These are phyloP conservation scores for Logfia minima DNA, from an alignment of 129 eudicot genomes.

Conservation along the genomic window DNA sequence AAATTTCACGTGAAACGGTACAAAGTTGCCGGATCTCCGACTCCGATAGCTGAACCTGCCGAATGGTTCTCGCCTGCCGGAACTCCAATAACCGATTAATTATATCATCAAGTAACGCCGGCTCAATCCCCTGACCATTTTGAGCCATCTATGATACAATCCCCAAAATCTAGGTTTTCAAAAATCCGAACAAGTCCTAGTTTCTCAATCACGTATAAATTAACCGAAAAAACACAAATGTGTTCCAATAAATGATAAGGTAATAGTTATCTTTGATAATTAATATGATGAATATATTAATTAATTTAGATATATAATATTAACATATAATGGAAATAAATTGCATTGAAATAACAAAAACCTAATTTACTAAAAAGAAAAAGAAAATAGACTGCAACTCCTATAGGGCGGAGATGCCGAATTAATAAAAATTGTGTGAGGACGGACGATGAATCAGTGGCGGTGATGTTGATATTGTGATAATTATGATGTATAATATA, in stretches of 20 bases:
- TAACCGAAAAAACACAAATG: background rate
- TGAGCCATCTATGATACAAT: conserved; percentile 31
- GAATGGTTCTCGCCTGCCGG: conserved; percentile 53
- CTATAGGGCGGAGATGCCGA: conserved; percentile 44
- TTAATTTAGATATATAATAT: no score
- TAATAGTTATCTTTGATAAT: background rate
- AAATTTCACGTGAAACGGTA: conserved; percentile 50
- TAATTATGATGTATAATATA: conserved; percentile 1
- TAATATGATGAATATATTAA: background rate
- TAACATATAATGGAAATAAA: background rate
- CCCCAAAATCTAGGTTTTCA: conserved; percentile 28
- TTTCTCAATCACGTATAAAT: background rate
- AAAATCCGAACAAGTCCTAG: conserved; percentile 26
- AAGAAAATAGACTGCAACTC: conserved; percentile 20
- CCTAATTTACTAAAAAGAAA: background rate
- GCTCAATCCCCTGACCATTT: conserved; percentile 57
- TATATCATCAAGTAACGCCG: conserved; percentile 59
- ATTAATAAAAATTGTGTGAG: background rate
- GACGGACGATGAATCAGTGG: conserved; percentile 42
- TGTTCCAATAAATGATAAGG: background rate
- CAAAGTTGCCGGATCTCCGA: conserved; percentile 78
- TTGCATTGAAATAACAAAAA: background rate
- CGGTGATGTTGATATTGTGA: conserved; percentile 24
- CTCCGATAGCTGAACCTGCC: conserved; percentile 75
- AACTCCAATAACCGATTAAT: conserved; percentile 64